Conservation (phyloP, 2,329 filamentous ascomycete genomes). For the Colletotrichum salicis region DNA sequence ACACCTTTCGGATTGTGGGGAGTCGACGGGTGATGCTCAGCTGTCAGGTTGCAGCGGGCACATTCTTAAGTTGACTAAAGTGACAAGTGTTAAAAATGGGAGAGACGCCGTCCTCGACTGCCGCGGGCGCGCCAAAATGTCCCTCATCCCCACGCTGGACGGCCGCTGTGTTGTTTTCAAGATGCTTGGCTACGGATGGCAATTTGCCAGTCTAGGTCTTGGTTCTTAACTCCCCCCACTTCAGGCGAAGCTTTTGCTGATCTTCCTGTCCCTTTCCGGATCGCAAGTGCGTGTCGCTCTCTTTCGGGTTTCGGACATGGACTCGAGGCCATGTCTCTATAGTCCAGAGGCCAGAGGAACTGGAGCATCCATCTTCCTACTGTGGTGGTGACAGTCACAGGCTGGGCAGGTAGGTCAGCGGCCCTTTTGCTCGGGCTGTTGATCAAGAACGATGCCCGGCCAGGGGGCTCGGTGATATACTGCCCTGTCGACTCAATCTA, state of each 20-base stretch:
- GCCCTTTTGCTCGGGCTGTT: not conserved
- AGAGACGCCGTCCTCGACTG: conserved; percentile 17
- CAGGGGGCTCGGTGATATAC: not conserved
- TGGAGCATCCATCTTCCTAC: not conserved
- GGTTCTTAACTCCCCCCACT: conserved; percentile 15
- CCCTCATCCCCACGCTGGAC: conserved; percentile 5
- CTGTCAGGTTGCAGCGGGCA: not conserved
- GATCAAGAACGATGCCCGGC: not conserved
- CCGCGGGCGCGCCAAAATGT: not conserved
- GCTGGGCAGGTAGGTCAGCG: not conserved
- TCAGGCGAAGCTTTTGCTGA: conserved; percentile 32
- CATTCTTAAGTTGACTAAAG: not conserved
- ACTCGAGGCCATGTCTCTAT: not conserved
- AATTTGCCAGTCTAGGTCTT: conserved; percentile 1
- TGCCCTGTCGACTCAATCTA: not conserved
- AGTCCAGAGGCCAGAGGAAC: not conserved
- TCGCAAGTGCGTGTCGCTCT: not conserved
- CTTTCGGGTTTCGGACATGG: not conserved
- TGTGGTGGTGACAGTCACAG: not conserved
- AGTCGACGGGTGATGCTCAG: conserved; percentile 3
- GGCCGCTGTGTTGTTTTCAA: not conserved
- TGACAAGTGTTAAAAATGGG: not conserved
- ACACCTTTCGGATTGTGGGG: conserved; percentile 23
- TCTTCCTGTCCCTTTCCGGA: conserved; percentile 9
- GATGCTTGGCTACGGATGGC: conserved; percentile 1